phyloP scores from a whole-genome alignment of 2,329 filamentous ascomycete genomes.

The Aspergillus thermomutatus region DNA sequence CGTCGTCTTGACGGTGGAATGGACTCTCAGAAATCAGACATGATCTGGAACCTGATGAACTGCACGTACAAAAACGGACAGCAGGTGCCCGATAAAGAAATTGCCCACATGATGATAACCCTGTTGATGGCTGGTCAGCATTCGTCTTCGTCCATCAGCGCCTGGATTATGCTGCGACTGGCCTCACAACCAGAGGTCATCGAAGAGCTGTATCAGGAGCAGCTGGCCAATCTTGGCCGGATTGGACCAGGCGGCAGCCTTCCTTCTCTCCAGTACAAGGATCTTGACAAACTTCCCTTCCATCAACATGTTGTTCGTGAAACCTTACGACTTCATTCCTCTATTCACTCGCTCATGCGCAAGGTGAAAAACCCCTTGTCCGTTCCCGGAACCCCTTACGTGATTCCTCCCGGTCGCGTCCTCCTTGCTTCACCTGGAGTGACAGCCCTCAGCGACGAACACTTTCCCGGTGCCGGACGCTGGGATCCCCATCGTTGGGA shows the following conservation, averaged over 20 bases:
- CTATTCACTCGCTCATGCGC: slow-evolving; percentile 71
- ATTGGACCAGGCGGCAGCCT: slow-evolving; percentile 39
- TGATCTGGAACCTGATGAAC: slow-evolving; percentile 77
- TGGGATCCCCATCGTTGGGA: slow-evolving; percentile 66
- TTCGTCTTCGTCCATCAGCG: slow-evolving; percentile 71
- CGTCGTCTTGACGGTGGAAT: slow-evolving; percentile 50
- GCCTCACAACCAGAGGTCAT: slow-evolving; percentile 66
- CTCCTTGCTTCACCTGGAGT: slow-evolving; percentile 82
- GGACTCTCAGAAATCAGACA: slow-evolving; percentile 51
- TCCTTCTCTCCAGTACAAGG: slow-evolving; percentile 56
- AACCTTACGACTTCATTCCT: slow-evolving; percentile 67
- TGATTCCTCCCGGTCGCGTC: slow-evolving; percentile 72
- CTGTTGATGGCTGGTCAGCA: slow-evolving; percentile 82
- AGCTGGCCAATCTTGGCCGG: slow-evolving; percentile 50
- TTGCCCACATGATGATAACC: slow-evolving; percentile 84
- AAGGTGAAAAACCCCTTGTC: slow-evolving; percentile 66
- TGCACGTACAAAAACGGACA: slow-evolving; percentile 72
- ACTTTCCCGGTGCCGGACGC: slow-evolving; percentile 57
- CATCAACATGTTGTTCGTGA: slow-evolving; percentile 66
- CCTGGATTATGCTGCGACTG: slow-evolving; percentile 73
- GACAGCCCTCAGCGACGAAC: slow-evolving; percentile 50
- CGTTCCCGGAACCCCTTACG: slow-evolving; percentile 56
- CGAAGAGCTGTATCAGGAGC: slow-evolving; percentile 69
- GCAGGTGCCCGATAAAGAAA: slow-evolving; percentile 67
- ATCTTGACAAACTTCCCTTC: slow-evolving; percentile 59